Evolutionary conservation across 306 rosid genomes (phyloP), one percentile per base, ranked within the genome.

Genomic region (Fragaria iinumae): DNA sequence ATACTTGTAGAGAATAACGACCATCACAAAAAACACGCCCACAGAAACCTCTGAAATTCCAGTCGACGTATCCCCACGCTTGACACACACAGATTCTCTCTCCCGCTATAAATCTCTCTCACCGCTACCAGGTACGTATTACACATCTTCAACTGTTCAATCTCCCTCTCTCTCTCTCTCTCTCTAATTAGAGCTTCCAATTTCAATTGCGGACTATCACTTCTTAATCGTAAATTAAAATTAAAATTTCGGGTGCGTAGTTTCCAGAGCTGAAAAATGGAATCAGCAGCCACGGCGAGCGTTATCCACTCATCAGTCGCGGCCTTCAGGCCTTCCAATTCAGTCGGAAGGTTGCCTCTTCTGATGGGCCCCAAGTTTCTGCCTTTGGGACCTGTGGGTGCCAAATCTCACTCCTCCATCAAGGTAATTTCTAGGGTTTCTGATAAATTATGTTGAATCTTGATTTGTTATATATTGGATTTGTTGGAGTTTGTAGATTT

Each of bases 231-330:
- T 57, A 13, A 56, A 41, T 57, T 23, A 23, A 25, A 41, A 38
- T 34, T 53, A 23, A 25, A 41, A 38, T 34, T 53, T 38, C 17
- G 77, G 67, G 13, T 76, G 85, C 20, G 50, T 5, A 25, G 7
- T 57, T 13, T 1, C 0, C 84, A 78, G 82, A 80, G 84, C 77
- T 74, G 66, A 63, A 63, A 47, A 73, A 89, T 93, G 93, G 95
- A 91, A 25, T 86, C 90, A 20, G 83, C 86, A 18, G 73, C 82
- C 57, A 41, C 77, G 36, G 80, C 88, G 0, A 80, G 82, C 8
- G 56, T 90, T 23, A 60, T 87, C 69, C 83, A 87, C 73, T 89
- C 91, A 49, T 78, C 88, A 32, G 64, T 73, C n/a, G 67, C 79
- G 23, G 62, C 67, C 36, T 73, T 21, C 16, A 21, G 76, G 66